Conservation (phyloP, 768 basidiomycete species). For the Pleurotus cornucopiae region DNA sequence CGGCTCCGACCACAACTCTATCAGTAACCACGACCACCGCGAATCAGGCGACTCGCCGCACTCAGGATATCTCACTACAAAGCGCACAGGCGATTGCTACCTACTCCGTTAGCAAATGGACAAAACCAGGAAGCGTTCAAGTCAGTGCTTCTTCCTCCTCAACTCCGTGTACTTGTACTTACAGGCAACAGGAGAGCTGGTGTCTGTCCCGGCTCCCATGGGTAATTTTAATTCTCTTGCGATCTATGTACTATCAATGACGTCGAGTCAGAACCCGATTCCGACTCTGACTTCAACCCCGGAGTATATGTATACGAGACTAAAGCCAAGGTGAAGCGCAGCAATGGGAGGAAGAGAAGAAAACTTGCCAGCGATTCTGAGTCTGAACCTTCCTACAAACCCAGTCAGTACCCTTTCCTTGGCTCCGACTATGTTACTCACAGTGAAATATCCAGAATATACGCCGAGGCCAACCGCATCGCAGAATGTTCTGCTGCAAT, state of each 20-base stretch:
- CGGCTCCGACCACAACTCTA: no score
- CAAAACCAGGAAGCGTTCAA: background rate
- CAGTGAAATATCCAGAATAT: background rate
- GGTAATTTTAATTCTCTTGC: slow-evolving; percentile 21
- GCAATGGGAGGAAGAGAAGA: slow-evolving; percentile 12
- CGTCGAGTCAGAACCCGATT: slow-evolving; percentile 33
- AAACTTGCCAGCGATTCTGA: background rate
- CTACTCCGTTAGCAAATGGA: no score
- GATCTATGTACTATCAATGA: background rate
- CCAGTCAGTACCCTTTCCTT: background rate
- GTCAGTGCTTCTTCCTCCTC: background rate
- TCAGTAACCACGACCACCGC: no score
- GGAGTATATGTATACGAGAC: slow-evolving; percentile 31
- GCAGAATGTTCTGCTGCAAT: slow-evolving; percentile 43
- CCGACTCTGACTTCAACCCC: slow-evolving; percentile 47
- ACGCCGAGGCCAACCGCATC: background rate
- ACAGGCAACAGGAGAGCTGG: slow-evolving; percentile 22
- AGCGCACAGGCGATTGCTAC: no score
- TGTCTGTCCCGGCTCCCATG: slow-evolving; percentile 30
- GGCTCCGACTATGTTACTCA: background rate
- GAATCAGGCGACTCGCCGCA: no score
- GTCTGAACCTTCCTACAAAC: background rate
- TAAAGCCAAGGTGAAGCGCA: slow-evolving; percentile 22
- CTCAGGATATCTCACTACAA: no score
- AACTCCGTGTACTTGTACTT: background rate